These are phyloP conservation scores for Phaffia tasmanica DNA, from an alignment of 768 basidiomycete genomes.

Conservation along the genomic window DNA sequence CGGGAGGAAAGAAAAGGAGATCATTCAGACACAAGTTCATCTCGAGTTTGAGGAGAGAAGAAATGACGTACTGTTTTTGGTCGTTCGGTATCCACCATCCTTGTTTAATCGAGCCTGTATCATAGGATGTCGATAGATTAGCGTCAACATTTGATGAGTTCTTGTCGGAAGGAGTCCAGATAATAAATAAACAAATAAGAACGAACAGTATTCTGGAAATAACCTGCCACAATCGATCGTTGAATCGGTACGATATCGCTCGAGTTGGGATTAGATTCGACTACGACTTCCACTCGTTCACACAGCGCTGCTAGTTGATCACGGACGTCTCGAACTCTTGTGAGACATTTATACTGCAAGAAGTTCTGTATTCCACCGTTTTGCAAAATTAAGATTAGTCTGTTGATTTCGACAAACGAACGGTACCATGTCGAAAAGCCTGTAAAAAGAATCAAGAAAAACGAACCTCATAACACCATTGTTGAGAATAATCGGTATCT, in stretches of 20 bases:
- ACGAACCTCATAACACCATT: conserved; percentile 78
- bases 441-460: background rate
- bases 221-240: conserved; percentile 88
- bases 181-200: no score
- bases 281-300: conserved; percentile 89
- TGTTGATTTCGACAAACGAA: background rate
- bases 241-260: conserved; percentile 88
- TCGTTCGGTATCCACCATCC: conserved; percentile 90
- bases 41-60: background rate
- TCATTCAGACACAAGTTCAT: background rate
- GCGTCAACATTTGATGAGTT: no score
- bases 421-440: background rate
- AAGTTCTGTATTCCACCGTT: conserved; percentile 42
- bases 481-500: conserved; percentile 91
- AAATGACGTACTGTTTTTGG: conserved; percentile 53
- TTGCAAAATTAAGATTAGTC: background rate
- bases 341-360: conserved; percentile 86
- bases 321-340: conserved; percentile 87
- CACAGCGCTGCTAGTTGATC: conserved; percentile 90
- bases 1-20: background rate
- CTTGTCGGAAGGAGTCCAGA: no score
- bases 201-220: conserved; percentile 71
- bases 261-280: conserved; percentile 75
- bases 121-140: background rate
- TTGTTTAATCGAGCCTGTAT: conserved; percentile 77